Evolutionary conservation across 1,284 basidiomycete genomes (phyloP).

Genomic region (Ceratobasidium papillatum): DNA sequence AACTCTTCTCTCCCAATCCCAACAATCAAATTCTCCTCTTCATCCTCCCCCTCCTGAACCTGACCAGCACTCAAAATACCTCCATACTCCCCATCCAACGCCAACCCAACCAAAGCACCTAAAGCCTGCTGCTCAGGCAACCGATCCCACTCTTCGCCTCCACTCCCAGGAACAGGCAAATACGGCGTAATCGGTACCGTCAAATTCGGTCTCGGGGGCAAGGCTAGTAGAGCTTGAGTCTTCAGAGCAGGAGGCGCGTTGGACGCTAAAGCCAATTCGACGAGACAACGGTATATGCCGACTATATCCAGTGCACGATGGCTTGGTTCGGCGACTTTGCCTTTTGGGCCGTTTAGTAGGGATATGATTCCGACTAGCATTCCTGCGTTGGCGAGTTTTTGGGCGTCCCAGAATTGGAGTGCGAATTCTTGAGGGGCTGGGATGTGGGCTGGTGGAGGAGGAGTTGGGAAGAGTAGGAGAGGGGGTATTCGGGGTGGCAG

Average conservation of each 20-base stretch:
- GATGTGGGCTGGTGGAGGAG: slow-evolving; percentile 66
- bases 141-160: slow-evolving; percentile 88
- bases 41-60: not conserved
- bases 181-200: slow-evolving; percentile 67
- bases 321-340: slow-evolving; percentile 3
- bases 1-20: slow-evolving; percentile 63
- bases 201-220: slow-evolving; percentile 66
- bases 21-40: slow-evolving; percentile 8
- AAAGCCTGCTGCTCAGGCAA: slow-evolving; percentile 60
- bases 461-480: slow-evolving; percentile 86
- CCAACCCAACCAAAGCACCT: slow-evolving; percentile 58
- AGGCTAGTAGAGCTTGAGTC: slow-evolving; percentile 72
- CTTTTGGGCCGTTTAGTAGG: slow-evolving; percentile 22
- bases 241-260: slow-evolving; percentile 91
- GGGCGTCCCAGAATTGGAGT: slow-evolving; percentile 94
- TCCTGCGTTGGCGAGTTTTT: slow-evolving; percentile 82
- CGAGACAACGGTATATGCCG: slow-evolving; percentile 81
- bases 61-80: slow-evolving; percentile 60
- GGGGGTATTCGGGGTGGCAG: slow-evolving; percentile 83
- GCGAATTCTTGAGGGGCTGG: slow-evolving; percentile 90
- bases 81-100: slow-evolving; percentile 84
- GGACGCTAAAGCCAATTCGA: slow-evolving; percentile 89
- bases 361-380: slow-evolving; percentile 64
- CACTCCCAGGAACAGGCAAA: slow-evolving; percentile 81
- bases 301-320: slow-evolving; percentile 38